Conservation (phyloP, 179 eudicot genomes). For the Carnegiea gigantea region DNA sequence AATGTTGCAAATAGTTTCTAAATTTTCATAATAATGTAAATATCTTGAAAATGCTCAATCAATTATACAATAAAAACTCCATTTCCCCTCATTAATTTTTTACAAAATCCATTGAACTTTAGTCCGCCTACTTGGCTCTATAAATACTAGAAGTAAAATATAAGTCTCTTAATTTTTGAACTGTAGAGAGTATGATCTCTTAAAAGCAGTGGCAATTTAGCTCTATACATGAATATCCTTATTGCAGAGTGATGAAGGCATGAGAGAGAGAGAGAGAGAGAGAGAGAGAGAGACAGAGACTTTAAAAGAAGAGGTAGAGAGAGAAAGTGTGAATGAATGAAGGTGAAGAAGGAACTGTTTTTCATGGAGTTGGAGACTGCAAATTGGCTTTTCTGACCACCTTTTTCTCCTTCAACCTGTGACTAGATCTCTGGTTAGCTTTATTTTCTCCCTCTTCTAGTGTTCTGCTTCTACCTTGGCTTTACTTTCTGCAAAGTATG, state of each 20-base stretch:
- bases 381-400: constrained; percentile 23
- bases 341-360: not conserved
- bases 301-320: constrained; percentile 10
- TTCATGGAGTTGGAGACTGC: constrained; percentile 25
- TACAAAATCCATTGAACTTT: not conserved
- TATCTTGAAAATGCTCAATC: not conserved
- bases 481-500: not conserved
- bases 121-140: not conserved
- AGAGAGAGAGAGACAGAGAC: constrained; percentile 24
- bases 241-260: constrained; percentile 27
- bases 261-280: constrained; percentile 31
- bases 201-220: constrained; percentile 13
- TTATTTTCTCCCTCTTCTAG: not conserved
- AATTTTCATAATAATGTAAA: not conserved
- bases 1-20: not conserved
- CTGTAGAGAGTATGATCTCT: constrained; percentile 15
- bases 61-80: not conserved
- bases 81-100: not conserved
- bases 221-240: constrained; percentile 28
- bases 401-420: constrained; percentile 22
- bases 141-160: not conserved
- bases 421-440: constrained; percentile 11
- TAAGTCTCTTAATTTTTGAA: constrained; percentile 6
- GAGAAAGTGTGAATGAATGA: not conserved
- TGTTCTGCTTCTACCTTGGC: not conserved